phyloP scores from a whole-genome alignment of 2,329 filamentous ascomycete species.

The Periconia macrospinosa region DNA sequence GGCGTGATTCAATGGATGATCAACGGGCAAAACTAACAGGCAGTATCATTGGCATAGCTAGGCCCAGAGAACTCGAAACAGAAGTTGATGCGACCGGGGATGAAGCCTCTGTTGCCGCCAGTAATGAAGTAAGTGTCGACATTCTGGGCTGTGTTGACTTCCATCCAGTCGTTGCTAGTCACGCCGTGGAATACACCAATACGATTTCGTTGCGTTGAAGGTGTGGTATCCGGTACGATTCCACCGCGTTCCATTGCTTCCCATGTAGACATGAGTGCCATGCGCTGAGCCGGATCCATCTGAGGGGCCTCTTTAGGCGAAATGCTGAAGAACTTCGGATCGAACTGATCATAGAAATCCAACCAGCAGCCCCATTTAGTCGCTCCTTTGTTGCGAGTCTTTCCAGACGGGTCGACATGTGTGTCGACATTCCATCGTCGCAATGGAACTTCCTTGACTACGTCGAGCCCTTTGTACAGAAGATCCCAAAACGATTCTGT shows the following conservation, averaged over 20 bases:
- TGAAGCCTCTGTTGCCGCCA: slow-evolving; percentile 55
- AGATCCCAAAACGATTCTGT: slow-evolving; percentile 40
- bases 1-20: too few relatives aligned
- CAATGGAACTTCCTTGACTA: slow-evolving; percentile 25
- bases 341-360: slow-evolving; percentile 16
- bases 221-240: slow-evolving; percentile 26
- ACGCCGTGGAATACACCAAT: slow-evolving; percentile 35
- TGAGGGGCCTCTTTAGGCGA: slow-evolving; percentile 24
- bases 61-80: slow-evolving; percentile 26
- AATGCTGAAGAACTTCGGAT: slow-evolving; percentile 26
- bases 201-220: slow-evolving; percentile 25
- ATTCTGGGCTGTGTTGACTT: slow-evolving; percentile 19
- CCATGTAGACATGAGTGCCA: slow-evolving; percentile 20
- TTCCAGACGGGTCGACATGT: slow-evolving; percentile 23
- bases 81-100: slow-evolving; percentile 51
- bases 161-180: slow-evolving; percentile 35
- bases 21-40: too few relatives aligned
- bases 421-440: slow-evolving; percentile 32
- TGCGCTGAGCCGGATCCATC: slow-evolving; percentile 19
- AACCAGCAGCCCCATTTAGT: slow-evolving; percentile 28
- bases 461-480: slow-evolving; percentile 31
- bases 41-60: slow-evolving; percentile 8
- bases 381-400: slow-evolving; percentile 15
- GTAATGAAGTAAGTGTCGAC: slow-evolving; percentile 59
- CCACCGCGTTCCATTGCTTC: slow-evolving; percentile 25